phyloP scores from a whole-genome alignment of 345 rosid species.

The Rhodamnia argentea region DNA sequence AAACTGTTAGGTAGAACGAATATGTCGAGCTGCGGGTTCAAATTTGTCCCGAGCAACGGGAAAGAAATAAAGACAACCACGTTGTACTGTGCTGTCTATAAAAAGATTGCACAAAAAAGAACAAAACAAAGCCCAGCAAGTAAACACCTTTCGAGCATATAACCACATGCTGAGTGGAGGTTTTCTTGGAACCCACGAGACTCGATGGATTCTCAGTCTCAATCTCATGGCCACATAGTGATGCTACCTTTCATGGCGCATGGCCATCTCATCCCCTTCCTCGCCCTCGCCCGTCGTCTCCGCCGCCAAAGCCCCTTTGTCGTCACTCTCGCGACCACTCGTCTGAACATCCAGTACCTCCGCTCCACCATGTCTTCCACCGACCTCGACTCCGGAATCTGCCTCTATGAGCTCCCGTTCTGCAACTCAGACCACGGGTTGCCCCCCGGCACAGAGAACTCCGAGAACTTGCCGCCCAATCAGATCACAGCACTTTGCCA shows the following conservation, averaged over 20 bases:
- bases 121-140: too few species aligned
- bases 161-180: background rate
- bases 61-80: too few species aligned
- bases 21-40: too few species aligned
- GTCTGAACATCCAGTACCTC: conserved; percentile 25
- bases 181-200: background rate
- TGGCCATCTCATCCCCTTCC: conserved; percentile 47
- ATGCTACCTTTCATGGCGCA: conserved; percentile 42
- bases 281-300: too few species aligned
- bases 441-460: conserved; percentile 26
- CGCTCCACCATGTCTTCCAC: conserved; percentile 3
- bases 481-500: background rate
- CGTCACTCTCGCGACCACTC: conserved; percentile 26
- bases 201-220: background rate
- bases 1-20: too few species aligned
- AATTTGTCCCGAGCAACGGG: too few species aligned
- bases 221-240: conserved; percentile 11
- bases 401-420: conserved; percentile 18
- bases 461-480: conserved; percentile 22
- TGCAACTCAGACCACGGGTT: conserved; percentile 20
- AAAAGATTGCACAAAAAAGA: too few species aligned
- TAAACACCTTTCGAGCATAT: background rate
- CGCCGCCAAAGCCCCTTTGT: conserved; percentile 11
- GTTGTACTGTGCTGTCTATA: too few species aligned
- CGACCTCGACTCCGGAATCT: background rate